Evolutionary conservation across 306 rosid species (phyloP).

Genomic region (Carpinus fangiana): DNA sequence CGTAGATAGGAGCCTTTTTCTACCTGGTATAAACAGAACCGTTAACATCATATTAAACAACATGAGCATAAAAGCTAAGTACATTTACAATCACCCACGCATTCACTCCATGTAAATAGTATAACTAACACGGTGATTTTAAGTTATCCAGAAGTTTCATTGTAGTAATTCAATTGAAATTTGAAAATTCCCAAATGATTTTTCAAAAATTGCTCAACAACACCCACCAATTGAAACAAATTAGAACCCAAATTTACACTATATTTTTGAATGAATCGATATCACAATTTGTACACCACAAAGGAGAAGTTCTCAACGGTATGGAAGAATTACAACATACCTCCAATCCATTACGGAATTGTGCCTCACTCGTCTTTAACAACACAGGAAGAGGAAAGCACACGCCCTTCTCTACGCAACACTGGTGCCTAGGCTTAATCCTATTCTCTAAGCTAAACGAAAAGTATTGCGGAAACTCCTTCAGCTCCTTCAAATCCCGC

Average conservation of each 20-base stretch:
- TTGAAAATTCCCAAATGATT: not conserved
- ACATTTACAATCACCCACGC: not conserved
- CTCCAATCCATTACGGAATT: slow-evolving; percentile 62
- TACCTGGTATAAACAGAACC: not conserved
- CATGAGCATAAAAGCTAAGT: not conserved
- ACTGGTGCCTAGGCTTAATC: slow-evolving; percentile 80
- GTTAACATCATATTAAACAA: not conserved
- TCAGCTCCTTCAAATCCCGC: slow-evolving; percentile 81
- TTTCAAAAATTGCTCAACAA: not conserved
- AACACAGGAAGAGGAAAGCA: slow-evolving; percentile 74
- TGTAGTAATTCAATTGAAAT: not conserved
- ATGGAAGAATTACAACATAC: slow-evolving; percentile 74
- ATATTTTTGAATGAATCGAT: slow-evolving; percentile 24
- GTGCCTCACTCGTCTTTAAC: slow-evolving; percentile 55
- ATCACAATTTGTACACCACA: slow-evolving; percentile 60
- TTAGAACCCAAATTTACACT: slow-evolving; percentile 1
- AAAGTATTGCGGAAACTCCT: slow-evolving; percentile 79
- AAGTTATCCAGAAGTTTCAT: not conserved
- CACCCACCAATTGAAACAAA: not conserved
- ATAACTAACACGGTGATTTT: no score
- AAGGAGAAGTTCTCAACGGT: slow-evolving; percentile 69
- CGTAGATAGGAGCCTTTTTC: not conserved
- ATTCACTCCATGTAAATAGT: no score
- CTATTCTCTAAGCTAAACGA: slow-evolving; percentile 86
- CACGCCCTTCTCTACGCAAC: slow-evolving; percentile 77